Evolutionary conservation across 371 early-diverging fungal genomes (phyloP), one percentile per base, ranked within the genome.

Genomic region (Choanephora cucurbitarum): DNA sequence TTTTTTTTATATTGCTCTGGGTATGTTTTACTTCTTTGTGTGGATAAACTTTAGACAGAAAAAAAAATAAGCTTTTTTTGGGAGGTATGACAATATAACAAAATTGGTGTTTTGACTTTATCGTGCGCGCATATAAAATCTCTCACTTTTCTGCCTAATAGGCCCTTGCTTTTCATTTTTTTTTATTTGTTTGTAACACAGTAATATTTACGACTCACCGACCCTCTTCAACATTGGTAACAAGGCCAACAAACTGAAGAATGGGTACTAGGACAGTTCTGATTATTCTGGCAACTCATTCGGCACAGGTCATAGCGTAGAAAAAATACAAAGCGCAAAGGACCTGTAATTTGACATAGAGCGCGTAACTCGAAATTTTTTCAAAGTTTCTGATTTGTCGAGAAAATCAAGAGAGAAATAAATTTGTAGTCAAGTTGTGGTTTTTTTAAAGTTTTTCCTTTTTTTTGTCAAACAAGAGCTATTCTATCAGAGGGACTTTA

Each of bases 271-370:
- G 53, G 62, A 62, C 62, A 62, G 62, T 56, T 37, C 21, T 11
- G 19, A 13, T 52, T 24, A 23, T 32, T 62, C 62, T 62, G 22
- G 62, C 62, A 56, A 56, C 62, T 62, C 56, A 56, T 56, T 56
- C 62, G 62, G 62, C 62, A 56, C 62, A 62, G 60, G 52, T 42
- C 18, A 46, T 45, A 47, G 45, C 52, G 43, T 56, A 49, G 37
- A 51, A 45, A 24, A 32, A 21, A 34, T 28, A 28, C 28, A 37
- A 37, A 37, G 37, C 9, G 24, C 52, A 51, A 51, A 62, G 28
- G 23, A 62, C 47, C 62, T 62, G 62, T 56, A 62, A 62, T 62
- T 62, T 62, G 62, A 62, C 62, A 62, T 56, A 56, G 56, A 62
- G 62, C 57, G 62, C 62, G 19, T 62, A 53, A 55, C 49, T 56